Base-by-base conservation (phyloP, 2,329 filamentous ascomycete species). In the Fusarium globosum region DNA sequence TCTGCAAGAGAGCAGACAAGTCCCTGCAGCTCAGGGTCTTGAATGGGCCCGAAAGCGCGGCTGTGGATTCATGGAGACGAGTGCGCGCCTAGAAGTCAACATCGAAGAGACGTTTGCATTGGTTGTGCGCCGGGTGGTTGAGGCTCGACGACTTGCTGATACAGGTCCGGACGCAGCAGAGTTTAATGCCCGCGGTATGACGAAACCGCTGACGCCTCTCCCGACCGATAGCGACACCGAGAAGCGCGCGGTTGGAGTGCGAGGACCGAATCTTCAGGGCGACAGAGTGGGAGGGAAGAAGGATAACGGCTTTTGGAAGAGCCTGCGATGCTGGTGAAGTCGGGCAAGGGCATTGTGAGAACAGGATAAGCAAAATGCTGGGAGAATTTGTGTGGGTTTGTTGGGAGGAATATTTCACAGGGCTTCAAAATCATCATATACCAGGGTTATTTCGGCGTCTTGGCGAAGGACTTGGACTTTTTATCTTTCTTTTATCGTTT, bases 11-110 rank as follows among this genome's bases (percentile, higher is more conserved):
- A 88, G 86, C 75, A 85, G 94, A 55, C 87, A 91, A 80, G 90
- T 96, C 14, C 85, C 89, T n/a, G 92, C 92, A 12, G 87, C 90
- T 46, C 85, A 88, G 64, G 94, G 94, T 0, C 84, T 96, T 48
- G 92, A 95, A 76, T 96, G 94, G 93, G 93, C 94, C 57, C 86
- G 93, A 69, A 86, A 85, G 68, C 86, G 89, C 61, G 90, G 90
- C 48, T 96, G 93, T 82, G 94, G 93, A 43, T 96, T 96, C 83
- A 96, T 96, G 94, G 94, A 96, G 88, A 96, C 94, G 71, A 94
- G 92, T 78, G 94, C 94, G 9, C 86, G 93, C 61, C 89, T 95
- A 77, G 93, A 94, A 85, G 94, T 96, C 73, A 96, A 96, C 80
- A 94, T 96, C 71, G 94, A 96, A 81, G 94, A 96, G 87, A 96